Conservation (phyloP, 1,284 basidiomycete genomes). For the Tylopilus sp. region DNA sequence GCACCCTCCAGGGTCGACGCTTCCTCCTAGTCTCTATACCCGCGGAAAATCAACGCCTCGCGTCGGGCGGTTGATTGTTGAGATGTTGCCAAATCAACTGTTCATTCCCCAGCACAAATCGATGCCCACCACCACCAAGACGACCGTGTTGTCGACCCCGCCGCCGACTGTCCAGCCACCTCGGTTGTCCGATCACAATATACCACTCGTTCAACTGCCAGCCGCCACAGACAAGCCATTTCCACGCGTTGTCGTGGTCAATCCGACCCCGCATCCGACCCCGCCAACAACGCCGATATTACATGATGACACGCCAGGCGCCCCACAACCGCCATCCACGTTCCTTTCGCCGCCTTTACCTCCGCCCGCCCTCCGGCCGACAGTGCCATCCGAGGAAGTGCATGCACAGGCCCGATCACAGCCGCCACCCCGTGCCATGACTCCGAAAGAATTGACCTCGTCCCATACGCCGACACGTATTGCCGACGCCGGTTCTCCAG, state of each 20-base stretch:
- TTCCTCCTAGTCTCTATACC: slow-evolving; percentile 26
- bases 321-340: slow-evolving; percentile 25
- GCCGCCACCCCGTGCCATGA: neutral
- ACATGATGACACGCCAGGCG: slow-evolving; percentile 14
- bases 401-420: slow-evolving; percentile 1
- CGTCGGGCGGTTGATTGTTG: slow-evolving; percentile 56
- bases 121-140: neutral
- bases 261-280: slow-evolving; percentile 56
- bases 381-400: neutral
- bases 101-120: slow-evolving; percentile 20
- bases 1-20: slow-evolving; percentile 12
- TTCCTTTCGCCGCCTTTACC: slow-evolving; percentile 36
- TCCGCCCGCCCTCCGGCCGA: slow-evolving; percentile 17
- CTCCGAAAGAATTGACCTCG: slow-evolving; percentile 1
- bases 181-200: slow-evolving; percentile 7
- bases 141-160: slow-evolving; percentile 2
- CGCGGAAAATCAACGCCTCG: slow-evolving; percentile 36
- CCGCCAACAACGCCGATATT: slow-evolving; percentile 52
- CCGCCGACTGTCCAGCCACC: slow-evolving; percentile 2
- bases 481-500: slow-evolving; percentile 24
- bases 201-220: slow-evolving; percentile 29
- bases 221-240: slow-evolving; percentile 26
- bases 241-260: slow-evolving; percentile 55
- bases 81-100: slow-evolving; percentile 47
- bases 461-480: slow-evolving; percentile 10